Percentiles rank a stretch among this genome's conserved stretches.
phyloP scores from a whole-genome alignment of 257 asterid species.

The Galeopsis tetrahit region DNA sequence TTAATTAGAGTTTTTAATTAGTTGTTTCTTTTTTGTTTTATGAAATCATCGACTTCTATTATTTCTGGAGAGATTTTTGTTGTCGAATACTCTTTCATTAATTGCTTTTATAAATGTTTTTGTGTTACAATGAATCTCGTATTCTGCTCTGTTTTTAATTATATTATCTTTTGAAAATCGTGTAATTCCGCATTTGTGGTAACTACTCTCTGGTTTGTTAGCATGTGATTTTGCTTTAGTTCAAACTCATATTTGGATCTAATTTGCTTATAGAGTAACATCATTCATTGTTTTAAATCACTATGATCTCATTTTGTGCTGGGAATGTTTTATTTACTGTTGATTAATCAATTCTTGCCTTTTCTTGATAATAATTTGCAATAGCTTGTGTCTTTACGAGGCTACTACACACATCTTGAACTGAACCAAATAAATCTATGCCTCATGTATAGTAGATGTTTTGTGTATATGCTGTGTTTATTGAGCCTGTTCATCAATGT shows the following conservation, averaged over 20 bases:
- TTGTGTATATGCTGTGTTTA: too few relatives aligned
- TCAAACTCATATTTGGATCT: not conserved
- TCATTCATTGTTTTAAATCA: too few relatives aligned
- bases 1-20: constrained; percentile 27
- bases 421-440: too few relatives aligned
- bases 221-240: not conserved
- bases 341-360: not conserved
- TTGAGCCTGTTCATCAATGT: too few relatives aligned
- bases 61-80: constrained; percentile 22
- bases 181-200: not conserved
- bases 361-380: not conserved
- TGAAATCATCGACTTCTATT: constrained; percentile 21
- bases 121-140: not conserved
- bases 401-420: too few relatives aligned
- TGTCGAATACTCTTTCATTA: constrained; percentile 12
- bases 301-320: not conserved
- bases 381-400: not conserved
- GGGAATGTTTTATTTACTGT: not conserved
- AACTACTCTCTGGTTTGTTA: not conserved
- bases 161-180: not conserved
- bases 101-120: constrained; percentile 24
- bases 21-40: constrained; percentile 13
- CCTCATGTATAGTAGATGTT: too few relatives aligned
- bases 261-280: too few relatives aligned
- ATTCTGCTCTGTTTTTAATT: not conserved